Conservation (phyloP, 169 alveolate genomes). For the Besnoitia besnoiti region DNA sequence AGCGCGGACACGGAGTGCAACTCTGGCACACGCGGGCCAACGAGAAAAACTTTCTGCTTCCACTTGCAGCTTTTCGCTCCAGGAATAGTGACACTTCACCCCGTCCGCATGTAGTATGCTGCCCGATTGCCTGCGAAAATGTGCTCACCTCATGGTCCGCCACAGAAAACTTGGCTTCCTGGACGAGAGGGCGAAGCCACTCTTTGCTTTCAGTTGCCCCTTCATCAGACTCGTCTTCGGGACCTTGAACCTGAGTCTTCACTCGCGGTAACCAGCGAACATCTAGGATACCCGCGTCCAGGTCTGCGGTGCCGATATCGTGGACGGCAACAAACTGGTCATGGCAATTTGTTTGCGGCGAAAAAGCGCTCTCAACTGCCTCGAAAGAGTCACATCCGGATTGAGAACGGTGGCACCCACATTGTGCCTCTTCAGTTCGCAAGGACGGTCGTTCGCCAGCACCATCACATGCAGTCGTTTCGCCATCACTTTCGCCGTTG, state of each 20-base stretch:
- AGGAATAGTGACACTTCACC: too few species aligned
- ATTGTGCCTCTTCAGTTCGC: not conserved
- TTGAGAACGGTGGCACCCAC: not conserved
- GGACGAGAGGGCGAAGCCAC: not conserved
- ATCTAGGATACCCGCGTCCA: slow-evolving; percentile 10
- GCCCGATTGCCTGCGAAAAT: not conserved
- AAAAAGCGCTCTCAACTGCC: not conserved
- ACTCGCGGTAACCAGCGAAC: slow-evolving; percentile 4
- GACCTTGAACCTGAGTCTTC: not conserved
- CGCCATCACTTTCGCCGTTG: not conserved
- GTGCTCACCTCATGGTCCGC: not conserved
- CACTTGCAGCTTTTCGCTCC: too few species aligned
- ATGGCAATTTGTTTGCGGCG: not conserved
- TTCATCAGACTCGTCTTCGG: not conserved
- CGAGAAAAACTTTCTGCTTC: too few species aligned
- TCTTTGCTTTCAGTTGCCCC: not conserved
- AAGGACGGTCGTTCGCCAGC: not conserved
- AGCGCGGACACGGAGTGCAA: too few species aligned
- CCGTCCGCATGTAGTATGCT: too few species aligned
- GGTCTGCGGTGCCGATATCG: not conserved
- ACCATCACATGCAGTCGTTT: not conserved
- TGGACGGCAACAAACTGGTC: not conserved
- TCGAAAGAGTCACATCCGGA: not conserved
- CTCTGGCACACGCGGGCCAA: too few species aligned
- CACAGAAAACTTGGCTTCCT: not conserved